phyloP scores from a whole-genome alignment of 192 early-diverging fungal species.

The Mortierella claussenii region DNA sequence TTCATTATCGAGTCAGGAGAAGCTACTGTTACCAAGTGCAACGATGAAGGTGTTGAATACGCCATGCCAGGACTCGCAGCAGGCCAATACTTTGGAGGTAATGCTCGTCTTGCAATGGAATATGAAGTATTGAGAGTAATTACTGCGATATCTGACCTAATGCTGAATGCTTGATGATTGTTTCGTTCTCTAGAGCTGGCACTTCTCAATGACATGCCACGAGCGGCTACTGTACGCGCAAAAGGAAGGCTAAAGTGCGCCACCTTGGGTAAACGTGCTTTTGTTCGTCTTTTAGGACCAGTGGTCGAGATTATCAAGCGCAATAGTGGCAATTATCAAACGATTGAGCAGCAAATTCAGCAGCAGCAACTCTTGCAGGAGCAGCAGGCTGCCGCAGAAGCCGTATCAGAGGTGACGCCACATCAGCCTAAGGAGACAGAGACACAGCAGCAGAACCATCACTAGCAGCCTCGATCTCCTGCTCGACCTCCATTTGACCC shows the following conservation, averaged over 20 bases:
- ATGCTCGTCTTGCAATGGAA: too few species aligned
- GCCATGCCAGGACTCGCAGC: constrained; percentile 74
- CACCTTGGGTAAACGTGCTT: constrained; percentile 94
- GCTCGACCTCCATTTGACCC: not conserved
- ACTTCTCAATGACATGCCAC: constrained; percentile 92
- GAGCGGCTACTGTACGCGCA: constrained; percentile 90
- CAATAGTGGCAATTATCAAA: constrained; percentile 91
- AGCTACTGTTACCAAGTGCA: constrained; percentile 82
- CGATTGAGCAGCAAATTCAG: constrained; percentile 58
- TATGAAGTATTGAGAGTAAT: too few species aligned
- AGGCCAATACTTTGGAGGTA: constrained; percentile 98
- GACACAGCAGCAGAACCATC: constrained; percentile 23
- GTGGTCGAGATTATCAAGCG: constrained; percentile 95
- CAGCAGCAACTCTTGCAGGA: constrained; percentile 36
- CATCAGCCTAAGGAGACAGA: constrained; percentile 11
- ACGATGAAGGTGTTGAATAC: constrained; percentile 82
- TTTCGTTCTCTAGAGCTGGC: constrained; percentile 82
- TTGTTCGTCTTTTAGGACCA: constrained; percentile 94
- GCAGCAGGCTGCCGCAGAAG: constrained; percentile 23
- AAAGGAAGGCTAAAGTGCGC: constrained; percentile 94
- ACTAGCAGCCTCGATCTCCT: constrained; percentile 7
- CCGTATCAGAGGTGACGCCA: constrained; percentile 10
- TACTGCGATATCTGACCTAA: too few species aligned
- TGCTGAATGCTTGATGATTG: too few species aligned
- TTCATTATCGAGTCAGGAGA: constrained; percentile 96